phyloP scores from a whole-genome alignment of 352 stramenopile genomes.

The Phytophthora boehmeriae region DNA sequence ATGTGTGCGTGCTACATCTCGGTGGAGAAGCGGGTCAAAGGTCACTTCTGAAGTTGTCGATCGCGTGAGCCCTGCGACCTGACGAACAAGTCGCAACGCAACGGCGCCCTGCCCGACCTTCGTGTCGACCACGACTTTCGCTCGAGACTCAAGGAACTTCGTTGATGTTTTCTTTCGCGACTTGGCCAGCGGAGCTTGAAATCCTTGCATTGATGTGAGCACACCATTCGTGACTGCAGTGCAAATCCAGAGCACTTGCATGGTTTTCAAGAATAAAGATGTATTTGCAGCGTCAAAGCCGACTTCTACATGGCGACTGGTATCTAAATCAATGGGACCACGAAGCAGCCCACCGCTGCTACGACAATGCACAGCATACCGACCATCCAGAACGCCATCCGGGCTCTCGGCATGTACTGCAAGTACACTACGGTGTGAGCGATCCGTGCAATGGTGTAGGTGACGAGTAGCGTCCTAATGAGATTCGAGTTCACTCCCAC shows the following conservation, averaged over 20 bases:
- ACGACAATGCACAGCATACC: conserved; percentile 35
- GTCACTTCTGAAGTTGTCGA: conserved; percentile 11
- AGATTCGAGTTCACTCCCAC: conserved; percentile 41
- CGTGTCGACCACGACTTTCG: background rate
- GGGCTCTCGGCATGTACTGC: conserved; percentile 29
- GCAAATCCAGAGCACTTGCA: background rate
- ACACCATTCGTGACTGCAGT: background rate
- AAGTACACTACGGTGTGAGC: conserved; percentile 54
- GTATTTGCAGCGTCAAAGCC: conserved; percentile 3
- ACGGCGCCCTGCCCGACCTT: background rate
- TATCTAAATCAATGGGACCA: conserved; percentile 15
- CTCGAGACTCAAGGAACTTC: background rate
- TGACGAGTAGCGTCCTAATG: conserved; percentile 29
- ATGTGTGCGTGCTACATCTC: conserved; percentile 3
- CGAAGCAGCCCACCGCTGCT: conserved; percentile 15
- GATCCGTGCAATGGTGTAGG: conserved; percentile 53
- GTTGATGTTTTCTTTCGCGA: background rate
- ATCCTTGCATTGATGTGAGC: background rate
- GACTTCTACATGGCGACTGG: conserved; percentile 1
- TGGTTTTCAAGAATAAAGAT: conserved; percentile 19
- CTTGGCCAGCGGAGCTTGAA: no score
- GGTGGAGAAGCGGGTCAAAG: conserved; percentile 4
- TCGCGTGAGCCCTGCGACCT: conserved; percentile 5
- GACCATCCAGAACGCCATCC: conserved; percentile 35
- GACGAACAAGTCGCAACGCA: conserved; percentile 12